Evolutionary conservation across 2,329 filamentous ascomycete genomes (phyloP), one percentile per base, ranked within the genome.

Genomic region (Cytospora paraplurivora): DNA sequence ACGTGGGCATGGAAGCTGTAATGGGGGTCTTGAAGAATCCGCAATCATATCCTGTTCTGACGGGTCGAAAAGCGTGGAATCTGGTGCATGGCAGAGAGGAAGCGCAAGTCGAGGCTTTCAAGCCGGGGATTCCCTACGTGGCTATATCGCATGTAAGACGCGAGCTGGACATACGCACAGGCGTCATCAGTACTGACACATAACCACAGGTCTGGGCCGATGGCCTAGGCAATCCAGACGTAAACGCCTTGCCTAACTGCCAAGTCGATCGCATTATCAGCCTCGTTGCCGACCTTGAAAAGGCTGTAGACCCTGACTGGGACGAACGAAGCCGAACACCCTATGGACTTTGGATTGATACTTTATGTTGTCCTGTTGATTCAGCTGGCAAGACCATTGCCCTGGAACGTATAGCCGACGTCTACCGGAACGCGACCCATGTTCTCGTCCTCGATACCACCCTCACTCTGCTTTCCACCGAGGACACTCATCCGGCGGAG

Each of bases 381-480:
- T 58, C 59, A 7, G 64, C 54, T 21, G 68, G 65, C 12, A 72
- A 72, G 54, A 65, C 68, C 44, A 64, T 72, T 38, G 71, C 76
- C 1, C 70, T 77, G 3, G 66, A 71, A 34, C 71, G 71, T 12
- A 76, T 78, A n/a, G 69, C 70, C 0, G 67, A 71, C 10, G 72
- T 76, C 0, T 77, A 77, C 60, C 66, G 67, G 6, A 69, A 72
- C 5, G 72, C 76, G 0, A 63, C 67, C 8, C 70, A 73, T 52
- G 72, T 75, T 5, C 68, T 75, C 10, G 72, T 77, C 7, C 67
- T 78, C 1, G 76, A 78, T 56, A 68, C 71, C 4, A 69, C 72
- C 0, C 65, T 77, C 1, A 68, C 69, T n/a, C 41, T 63, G 8
- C 69, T 70, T 47, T 53, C 64, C 19, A 65, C 69, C 0, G 38